phyloP scores from a whole-genome alignment of 495 filamentous ascomycete species.

The Lichina pygmaea region DNA sequence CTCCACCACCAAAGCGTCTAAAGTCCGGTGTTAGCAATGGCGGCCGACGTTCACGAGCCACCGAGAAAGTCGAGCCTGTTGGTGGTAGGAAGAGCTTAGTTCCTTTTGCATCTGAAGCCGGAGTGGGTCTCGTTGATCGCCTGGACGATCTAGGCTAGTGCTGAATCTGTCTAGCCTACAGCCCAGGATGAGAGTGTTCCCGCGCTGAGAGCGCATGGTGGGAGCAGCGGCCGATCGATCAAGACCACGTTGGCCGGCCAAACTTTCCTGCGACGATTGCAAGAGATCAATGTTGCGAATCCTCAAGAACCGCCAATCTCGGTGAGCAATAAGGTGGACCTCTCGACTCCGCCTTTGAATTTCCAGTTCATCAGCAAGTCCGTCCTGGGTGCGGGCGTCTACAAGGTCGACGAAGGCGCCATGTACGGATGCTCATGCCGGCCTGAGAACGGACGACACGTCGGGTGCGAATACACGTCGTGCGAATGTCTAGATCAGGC shows the following conservation, averaged over 20 bases:
- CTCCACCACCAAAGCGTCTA: too few relatives aligned
- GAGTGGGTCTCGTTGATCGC: too few relatives aligned
- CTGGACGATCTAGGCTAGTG: too few relatives aligned
- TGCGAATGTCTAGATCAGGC: conserved; percentile 30
- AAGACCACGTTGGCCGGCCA: background rate
- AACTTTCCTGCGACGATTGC: background rate
- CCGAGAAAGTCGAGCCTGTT: too few relatives aligned
- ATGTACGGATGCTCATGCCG: conserved; percentile 5
- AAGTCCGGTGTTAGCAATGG: too few relatives aligned
- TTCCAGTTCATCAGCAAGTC: conserved; percentile 27
- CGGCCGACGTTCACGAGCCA: too few relatives aligned
- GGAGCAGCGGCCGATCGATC: too few relatives aligned
- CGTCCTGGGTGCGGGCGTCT: conserved; percentile 16
- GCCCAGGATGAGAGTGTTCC: too few relatives aligned
- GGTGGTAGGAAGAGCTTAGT: too few relatives aligned
- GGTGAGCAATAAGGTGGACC: conserved; percentile 20
- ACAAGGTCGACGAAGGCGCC: background rate
- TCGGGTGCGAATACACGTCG: conserved; percentile 24
- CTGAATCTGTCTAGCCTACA: too few relatives aligned
- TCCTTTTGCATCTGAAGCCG: too few relatives aligned
- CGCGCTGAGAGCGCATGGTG: too few relatives aligned
- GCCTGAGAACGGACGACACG: conserved; percentile 19
- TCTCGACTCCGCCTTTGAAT: conserved; percentile 15
- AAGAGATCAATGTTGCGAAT: background rate
- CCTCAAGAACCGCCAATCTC: conserved; percentile 16